A percentile compares a stretch with the other conserved stretches of the same genome.
These are phyloP conservation scores for Sporopachydermia lactativora DNA, from an alignment of 805 yeast genomes.

Conservation along the genomic window DNA sequence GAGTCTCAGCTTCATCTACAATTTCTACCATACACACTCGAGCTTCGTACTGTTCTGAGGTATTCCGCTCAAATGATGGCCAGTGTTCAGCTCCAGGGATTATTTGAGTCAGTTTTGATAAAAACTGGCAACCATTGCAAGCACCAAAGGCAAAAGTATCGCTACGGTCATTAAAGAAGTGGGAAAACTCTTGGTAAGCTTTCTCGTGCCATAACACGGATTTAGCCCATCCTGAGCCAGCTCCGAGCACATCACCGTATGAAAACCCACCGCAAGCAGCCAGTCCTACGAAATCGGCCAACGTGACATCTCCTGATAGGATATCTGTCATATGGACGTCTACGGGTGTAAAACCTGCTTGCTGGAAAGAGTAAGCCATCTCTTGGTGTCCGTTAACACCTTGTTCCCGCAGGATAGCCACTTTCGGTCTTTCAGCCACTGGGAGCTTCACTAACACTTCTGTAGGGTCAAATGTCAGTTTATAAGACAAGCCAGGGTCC, in stretches of 20 bases:
- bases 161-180: conserved; percentile 71
- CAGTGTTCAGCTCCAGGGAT: conserved; percentile 92
- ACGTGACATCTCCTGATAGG: conserved; percentile 51
- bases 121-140: conserved; percentile 96
- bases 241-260: conserved; percentile 97
- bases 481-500: conserved; percentile 83
- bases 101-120: conserved; percentile 69
- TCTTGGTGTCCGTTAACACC: conserved; percentile 98
- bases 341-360: conserved; percentile 86
- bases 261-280: conserved; percentile 99
- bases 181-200: conserved; percentile 61
- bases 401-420: conserved; percentile 94
- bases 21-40: conserved; percentile 85
- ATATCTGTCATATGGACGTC: conserved; percentile 97
- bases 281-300: conserved; percentile 68
- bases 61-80: conserved; percentile 91
- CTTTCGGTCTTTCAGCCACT: conserved; percentile 49
- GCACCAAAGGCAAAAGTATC: conserved; percentile 97
- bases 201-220: conserved; percentile 75
- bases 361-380: conserved; percentile 94
- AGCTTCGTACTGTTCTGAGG: conserved; percentile 92
- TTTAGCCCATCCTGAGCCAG: conserved; percentile 99
- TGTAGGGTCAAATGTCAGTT: conserved; percentile 51
- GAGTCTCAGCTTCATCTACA: conserved; percentile 31
- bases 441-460: conserved; percentile 23